Conservation (phyloP, 345 rosid genomes). For the Firmiana major region DNA sequence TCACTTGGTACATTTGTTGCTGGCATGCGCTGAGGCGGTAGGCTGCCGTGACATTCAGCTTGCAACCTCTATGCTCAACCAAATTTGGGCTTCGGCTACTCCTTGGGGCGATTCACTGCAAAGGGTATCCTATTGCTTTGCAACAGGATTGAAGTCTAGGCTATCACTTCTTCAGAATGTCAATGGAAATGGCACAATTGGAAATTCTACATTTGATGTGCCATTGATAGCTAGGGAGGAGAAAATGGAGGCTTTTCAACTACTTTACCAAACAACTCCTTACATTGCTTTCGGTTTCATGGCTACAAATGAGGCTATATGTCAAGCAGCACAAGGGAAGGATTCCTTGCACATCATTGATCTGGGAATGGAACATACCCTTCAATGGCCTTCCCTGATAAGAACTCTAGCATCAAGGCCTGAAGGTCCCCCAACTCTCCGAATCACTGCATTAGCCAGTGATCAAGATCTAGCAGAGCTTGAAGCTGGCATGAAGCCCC, state of each 20-base stretch:
- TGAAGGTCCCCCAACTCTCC: constrained; percentile 43
- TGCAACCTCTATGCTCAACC: constrained; percentile 43
- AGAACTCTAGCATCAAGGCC: constrained; percentile 52
- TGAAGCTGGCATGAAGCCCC: constrained; percentile 34
- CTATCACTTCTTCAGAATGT: constrained; percentile 39
- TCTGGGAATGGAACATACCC: constrained; percentile 50
- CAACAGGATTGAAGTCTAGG: constrained; percentile 46
- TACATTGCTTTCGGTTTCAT: constrained; percentile 55
- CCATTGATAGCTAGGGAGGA: constrained; percentile 33
- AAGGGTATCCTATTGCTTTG: constrained; percentile 59
- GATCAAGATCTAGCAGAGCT: constrained; percentile 19
- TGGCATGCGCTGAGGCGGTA: constrained; percentile 69
- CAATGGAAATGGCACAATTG: constrained; percentile 37
- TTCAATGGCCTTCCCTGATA: constrained; percentile 58
- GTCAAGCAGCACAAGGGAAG: constrained; percentile 45
- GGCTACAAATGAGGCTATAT: constrained; percentile 63
- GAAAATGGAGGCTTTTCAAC: constrained; percentile 57
- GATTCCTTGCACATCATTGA: constrained; percentile 45
- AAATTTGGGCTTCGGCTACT: constrained; percentile 40
- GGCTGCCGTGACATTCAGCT: constrained; percentile 52
- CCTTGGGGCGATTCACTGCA: constrained; percentile 54
- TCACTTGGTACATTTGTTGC: constrained; percentile 51
- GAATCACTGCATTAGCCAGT: constrained; percentile 41
- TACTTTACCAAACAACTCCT: constrained; percentile 57
- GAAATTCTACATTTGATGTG: constrained; percentile 25